Evolutionary conservation across 2,329 filamentous ascomycete genomes (phyloP).

Genomic region (Teratosphaeriaceae sp.): DNA sequence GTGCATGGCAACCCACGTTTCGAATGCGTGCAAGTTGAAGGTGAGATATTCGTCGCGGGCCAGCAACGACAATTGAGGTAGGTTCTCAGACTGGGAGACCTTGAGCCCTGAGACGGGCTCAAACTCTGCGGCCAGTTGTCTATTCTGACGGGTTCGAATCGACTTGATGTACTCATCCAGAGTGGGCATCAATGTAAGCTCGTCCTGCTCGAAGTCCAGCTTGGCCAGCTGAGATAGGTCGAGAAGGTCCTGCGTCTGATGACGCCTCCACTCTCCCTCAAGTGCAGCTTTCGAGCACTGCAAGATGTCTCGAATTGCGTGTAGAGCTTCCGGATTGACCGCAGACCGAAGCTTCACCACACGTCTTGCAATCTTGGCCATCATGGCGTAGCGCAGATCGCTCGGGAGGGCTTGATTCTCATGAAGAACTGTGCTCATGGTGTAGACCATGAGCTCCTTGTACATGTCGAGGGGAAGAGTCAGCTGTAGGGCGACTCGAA

Average conservation of each 20-base stretch:
- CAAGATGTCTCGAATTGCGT: slow-evolving; percentile 1
- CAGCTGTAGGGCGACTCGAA: slow-evolving; percentile 53
- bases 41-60: slow-evolving; percentile 4
- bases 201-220: slow-evolving; percentile 15
- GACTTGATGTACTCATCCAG: slow-evolving; percentile 15
- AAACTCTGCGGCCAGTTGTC: slow-evolving; percentile 4
- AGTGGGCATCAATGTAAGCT: slow-evolving; percentile 7
- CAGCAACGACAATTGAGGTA: slow-evolving; percentile 11
- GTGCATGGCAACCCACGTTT: slow-evolving; percentile 15
- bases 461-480: slow-evolving; percentile 34
- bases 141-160: slow-evolving; percentile 1
- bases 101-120: slow-evolving; percentile 9
- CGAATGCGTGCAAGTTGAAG: slow-evolving; percentile 14
- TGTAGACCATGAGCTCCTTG: slow-evolving; percentile 33
- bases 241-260: slow-evolving; percentile 8
- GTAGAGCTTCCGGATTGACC: neutral
- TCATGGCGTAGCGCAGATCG: slow-evolving; percentile 16
- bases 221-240: slow-evolving; percentile 4
- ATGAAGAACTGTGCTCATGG: slow-evolving; percentile 46
- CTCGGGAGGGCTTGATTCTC: neutral
- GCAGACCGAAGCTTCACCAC: slow-evolving; percentile 14
- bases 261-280: slow-evolving; percentile 7
- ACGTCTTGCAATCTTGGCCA: slow-evolving; percentile 20
- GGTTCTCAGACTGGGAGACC: neutral
- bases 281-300: neutral